Evolutionary conservation across 2,329 filamentous ascomycete species (phyloP), one percentile per base, ranked within the genome.

Genomic region (Beauveria medogensis): DNA sequence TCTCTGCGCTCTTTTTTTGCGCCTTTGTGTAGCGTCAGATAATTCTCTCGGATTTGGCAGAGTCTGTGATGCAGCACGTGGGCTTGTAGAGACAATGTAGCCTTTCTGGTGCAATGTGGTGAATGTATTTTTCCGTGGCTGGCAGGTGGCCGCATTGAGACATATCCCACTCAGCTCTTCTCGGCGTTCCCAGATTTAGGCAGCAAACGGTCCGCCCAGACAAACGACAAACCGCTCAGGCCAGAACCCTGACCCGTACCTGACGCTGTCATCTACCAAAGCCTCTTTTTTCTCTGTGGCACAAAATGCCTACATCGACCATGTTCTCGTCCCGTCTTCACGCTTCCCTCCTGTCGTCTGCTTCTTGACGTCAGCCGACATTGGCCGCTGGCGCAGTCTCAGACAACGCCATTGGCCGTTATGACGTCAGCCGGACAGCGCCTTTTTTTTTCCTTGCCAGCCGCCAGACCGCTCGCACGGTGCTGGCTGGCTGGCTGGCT

Each of bases 391-490:
- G 46, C 28, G 18, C 37, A 34, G 24, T 41, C 46, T 43, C 55
- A 50, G 40, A 59, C 40, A 59, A 20, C 54, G 41, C 48, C 40
- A 55, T 59, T 62, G 60, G 60, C 50, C 43, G 55, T 41, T 48
- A 62, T 62, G 60, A 62, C 60, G 60, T 62, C 60, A 62, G 60
- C 22, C 26, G 60, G 55, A 51, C 60, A 53, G 28, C 53, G 54
- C 52, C 59, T 40, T 34, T 37, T 37, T 34, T 34, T 37, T 37
- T 1, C 12, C 51, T 20, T 44, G n/a, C 30, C 52, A 37, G 34
- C 24, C 12, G 24, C 47, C 57, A 34, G 57, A n/a, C 46, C 16
- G 40, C 52, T 37, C 34, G 34, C 12, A 22, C 24, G 22, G 43
- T 16, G 44, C 44, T 20, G 18, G 8, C 9, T 20, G n/a, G 43